Base-by-base conservation (phyloP, 2,329 filamentous ascomycete species). In the Xylaria sp. region DNA sequence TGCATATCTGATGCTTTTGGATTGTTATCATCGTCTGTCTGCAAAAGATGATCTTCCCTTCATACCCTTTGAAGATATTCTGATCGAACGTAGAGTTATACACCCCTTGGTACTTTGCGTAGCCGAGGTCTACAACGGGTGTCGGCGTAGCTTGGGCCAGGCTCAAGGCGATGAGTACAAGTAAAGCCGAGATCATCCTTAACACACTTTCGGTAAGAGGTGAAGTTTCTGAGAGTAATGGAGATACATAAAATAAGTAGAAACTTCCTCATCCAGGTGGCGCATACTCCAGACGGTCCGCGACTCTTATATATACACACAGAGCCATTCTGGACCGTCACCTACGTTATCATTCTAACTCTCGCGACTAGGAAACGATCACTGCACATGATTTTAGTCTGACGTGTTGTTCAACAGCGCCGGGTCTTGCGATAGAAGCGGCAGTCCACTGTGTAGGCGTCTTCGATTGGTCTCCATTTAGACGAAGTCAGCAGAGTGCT, bases 41-140 rank as follows among this genome's bases (percentile, higher is more conserved):
- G 1, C 54, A 12, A 36, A 13, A 36, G 28, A 7, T 3, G 23
- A 23, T 7, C 23, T 7, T 10, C 5, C 12, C 68, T 56, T 39
- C 67, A 8, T 78, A 83, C 83, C 84, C 83, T 75, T 81, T 83
- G 78, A 80, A 86, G 33, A 80, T 75, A 66, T 86, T 85, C 10
- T 85, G 59, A 1, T 79, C 78, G 10, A 76, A 80, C 0, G 78
- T 77, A 4, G 75, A 23, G 68, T 85, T 79, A 49, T 80, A 77
- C 41, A 75, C 78, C 10, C 84, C 85, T 68, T 82, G 75, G 69
- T 86, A 86, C 23, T 77, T 76, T 9, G 79, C 79, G 66, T 86
- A 86, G 9, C 80, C 83, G 0, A 86, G 73, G 70, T 86, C 80
- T 25, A 85, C 82, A 23, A 73, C 48, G 4, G 74, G 75, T 20